Base-by-base conservation (phyloP, 2,329 filamentous ascomycete genomes). In the Grosmannia penicillata region DNA sequence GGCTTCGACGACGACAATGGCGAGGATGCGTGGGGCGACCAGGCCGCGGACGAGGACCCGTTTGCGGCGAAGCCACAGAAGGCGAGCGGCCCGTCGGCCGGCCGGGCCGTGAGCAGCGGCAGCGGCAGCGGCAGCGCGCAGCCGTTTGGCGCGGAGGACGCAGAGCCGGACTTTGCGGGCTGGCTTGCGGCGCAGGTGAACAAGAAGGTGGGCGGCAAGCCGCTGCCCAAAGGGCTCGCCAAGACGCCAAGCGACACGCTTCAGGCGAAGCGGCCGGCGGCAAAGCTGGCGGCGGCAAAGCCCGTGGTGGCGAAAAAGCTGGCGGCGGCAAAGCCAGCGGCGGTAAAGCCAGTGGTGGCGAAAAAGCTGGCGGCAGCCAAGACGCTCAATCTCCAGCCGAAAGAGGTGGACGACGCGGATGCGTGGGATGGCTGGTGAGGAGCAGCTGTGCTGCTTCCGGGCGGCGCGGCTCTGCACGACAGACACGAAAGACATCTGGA, bases 91-190 rank as follows among this genome's bases (percentile, higher is more conserved):
- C 45, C 25, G 56, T 46, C 22, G 45, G 53, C 39, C 58, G 60
- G 28, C 17, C 38, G 42, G 6, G 29, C 42, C 3, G 43, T 29
- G 21, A 48, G 43, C 19, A 42, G 43, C 19, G 46, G 44, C 27
- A 48, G 43, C 19, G 43, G 40, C 24, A 46, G 39, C 29, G 15
- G 47, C 53, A 29, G 52, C 51, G 50, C 58, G 23, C 60, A 68
- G 7, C 68, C 78, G 0, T 89, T 81, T 46, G 43, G 43, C 2
- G 83, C 89, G 42, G 86, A 94, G 48, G 77, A 82, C 21, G 78
- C 79, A 3, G 89, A 98, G 56, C 89, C 89, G 0, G 91, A 96
- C 56, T 96, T 98, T 57, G 89, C 86, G 6, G 87, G 86, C 6
- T 96, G 91, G 87, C 59, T 96, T 18, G 86, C 84, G 11, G 86